Evolutionary conservation across 108 stramenopile species (phyloP).

Genomic region (Skeletonema grethae): DNA sequence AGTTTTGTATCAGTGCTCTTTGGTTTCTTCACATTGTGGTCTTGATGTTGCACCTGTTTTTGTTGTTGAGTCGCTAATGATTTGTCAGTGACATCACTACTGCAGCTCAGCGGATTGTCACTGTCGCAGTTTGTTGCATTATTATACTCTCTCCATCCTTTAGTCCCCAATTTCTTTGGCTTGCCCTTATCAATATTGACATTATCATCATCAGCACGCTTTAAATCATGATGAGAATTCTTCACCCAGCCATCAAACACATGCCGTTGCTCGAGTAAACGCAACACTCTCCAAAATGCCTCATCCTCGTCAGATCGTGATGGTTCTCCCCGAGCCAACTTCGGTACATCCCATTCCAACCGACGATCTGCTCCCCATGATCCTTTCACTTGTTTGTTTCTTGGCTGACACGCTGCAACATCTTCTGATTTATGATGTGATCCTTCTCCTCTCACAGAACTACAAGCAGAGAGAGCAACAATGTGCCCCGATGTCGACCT

Average conservation of each 20-base stretch:
- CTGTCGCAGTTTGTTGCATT: background rate
- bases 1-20: background rate
- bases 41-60: background rate
- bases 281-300: conserved; percentile 12
- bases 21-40: background rate
- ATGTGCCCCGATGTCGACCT: background rate
- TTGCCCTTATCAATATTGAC: background rate
- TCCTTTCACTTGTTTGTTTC: conserved; percentile 8
- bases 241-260: conserved; percentile 13
- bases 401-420: background rate
- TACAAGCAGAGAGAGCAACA: background rate
- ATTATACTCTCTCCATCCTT: conserved; percentile 1
- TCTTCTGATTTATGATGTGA: background rate
- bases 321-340: conserved; percentile 8
- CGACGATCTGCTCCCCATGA: conserved; percentile 13
- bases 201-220: background rate
- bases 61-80: background rate
- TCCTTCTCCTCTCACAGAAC: background rate
- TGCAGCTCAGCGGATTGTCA: no score
- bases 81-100: no score
- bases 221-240: background rate
- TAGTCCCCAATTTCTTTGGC: background rate
- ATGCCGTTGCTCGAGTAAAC: conserved; percentile 5
- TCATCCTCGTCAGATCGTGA: conserved; percentile 8
- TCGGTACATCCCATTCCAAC: conserved; percentile 12